phyloP scores from a whole-genome alignment of 202 grass and related monocot genomes.

The Panicum virgatum region DNA sequence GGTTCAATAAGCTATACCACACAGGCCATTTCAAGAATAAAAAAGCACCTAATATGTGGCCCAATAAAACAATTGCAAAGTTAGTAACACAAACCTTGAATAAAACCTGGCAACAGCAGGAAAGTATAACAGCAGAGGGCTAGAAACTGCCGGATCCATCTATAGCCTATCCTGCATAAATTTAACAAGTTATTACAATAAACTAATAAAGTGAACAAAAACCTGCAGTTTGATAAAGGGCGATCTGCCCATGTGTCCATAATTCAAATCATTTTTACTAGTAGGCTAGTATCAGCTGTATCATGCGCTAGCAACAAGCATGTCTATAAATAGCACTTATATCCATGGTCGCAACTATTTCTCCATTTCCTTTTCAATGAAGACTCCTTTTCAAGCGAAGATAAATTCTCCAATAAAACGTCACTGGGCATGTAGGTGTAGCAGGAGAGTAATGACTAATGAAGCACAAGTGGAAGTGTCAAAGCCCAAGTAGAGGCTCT shows the following conservation, averaged over 20 bases:
- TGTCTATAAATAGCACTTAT: neutral
- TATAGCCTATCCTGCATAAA: slow-evolving; percentile 84
- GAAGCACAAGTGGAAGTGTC: neutral
- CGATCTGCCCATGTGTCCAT: neutral
- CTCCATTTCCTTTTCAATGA: neutral
- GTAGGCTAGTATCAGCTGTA: neutral
- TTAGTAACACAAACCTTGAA: slow-evolving; percentile 66
- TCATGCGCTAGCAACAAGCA: neutral
- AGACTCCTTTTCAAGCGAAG: neutral
- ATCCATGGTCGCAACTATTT: slow-evolving; percentile 4
- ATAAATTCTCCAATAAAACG: neutral
- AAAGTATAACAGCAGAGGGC: slow-evolving; percentile 82
- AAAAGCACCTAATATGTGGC: neutral
- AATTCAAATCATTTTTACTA: neutral
- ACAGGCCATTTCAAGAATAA: neutral
- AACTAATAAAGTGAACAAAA: slow-evolving; percentile 11
- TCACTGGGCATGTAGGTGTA: neutral
- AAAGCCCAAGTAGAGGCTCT: neutral
- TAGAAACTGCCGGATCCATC: slow-evolving; percentile 85
- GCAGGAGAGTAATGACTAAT: neutral
- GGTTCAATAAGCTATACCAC: neutral
- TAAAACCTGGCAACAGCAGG: slow-evolving; percentile 84
- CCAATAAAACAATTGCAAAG: slow-evolving; percentile 4
- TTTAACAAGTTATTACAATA: slow-evolving; percentile 34
- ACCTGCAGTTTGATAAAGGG: neutral